phyloP scores from a whole-genome alignment of 1,284 basidiomycete species.

The Psilocybe mexicana region DNA sequence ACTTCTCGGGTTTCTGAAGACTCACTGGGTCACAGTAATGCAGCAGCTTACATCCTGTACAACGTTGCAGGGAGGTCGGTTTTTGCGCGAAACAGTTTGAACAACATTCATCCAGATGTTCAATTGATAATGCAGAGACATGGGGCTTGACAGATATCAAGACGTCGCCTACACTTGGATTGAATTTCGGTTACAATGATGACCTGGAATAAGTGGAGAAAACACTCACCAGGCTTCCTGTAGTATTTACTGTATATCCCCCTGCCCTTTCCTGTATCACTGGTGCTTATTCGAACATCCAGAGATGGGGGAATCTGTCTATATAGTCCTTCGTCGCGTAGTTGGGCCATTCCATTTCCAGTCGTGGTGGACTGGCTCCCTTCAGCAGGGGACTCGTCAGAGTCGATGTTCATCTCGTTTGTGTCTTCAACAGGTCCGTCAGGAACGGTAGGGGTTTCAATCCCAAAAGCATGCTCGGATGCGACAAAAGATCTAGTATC shows the following conservation, averaged over 20 bases:
- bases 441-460: too few relatives aligned
- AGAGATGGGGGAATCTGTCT: slow-evolving; percentile 11
- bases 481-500: slow-evolving; percentile 5
- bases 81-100: slow-evolving; percentile 60
- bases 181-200: neutral
- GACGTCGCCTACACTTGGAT: slow-evolving; percentile 51
- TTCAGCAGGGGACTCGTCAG: neutral
- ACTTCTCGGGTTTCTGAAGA: neutral
- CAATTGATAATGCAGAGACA: slow-evolving; percentile 66
- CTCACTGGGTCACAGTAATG: slow-evolving; percentile 76
- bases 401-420: slow-evolving; percentile 4
- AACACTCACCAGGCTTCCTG: slow-evolving; percentile 20
- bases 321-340: slow-evolving; percentile 2
- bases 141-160: slow-evolving; percentile 61
- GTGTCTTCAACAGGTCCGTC: neutral
- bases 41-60: slow-evolving; percentile 67
- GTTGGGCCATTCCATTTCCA: neutral
- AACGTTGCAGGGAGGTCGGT: slow-evolving; percentile 52
- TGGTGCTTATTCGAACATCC: slow-evolving; percentile 10
- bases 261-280: slow-evolving; percentile 12
- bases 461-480: neutral
- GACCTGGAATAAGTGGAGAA: neutral
- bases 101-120: slow-evolving; percentile 62
- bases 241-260: slow-evolving; percentile 19
- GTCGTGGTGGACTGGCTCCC: neutral